A percentile compares a stretch with the other conserved stretches of the same genome.
These are phyloP conservation scores for Vigna trinervia DNA, from an alignment of 306 rosid genomes.

Conservation along the genomic window DNA sequence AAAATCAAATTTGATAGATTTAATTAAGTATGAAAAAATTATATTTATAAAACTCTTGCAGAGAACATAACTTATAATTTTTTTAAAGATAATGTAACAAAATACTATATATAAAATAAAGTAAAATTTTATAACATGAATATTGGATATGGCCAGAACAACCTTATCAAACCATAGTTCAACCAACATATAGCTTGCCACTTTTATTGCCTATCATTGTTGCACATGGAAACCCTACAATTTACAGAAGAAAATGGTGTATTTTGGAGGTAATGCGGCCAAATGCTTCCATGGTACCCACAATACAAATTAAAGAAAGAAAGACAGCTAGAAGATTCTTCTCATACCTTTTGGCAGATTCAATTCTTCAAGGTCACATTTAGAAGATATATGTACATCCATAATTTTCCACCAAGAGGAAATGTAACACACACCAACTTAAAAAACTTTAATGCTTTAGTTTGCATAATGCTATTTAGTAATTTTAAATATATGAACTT, in stretches of 20 bases:
- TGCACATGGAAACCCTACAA: neutral
- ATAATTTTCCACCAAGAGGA: too few relatives aligned
- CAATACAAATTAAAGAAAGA: neutral
- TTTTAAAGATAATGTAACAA: too few relatives aligned
- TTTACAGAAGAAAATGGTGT: neutral
- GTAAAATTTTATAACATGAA: too few relatives aligned
- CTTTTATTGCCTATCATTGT: neutral
- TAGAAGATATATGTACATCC: neutral
- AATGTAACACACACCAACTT: too few relatives aligned
- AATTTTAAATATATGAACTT: too few relatives aligned
- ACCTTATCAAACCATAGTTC: neutral
- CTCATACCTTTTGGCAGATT: neutral
- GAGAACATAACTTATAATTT: too few relatives aligned
- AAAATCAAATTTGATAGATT: too few relatives aligned
- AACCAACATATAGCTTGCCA: neutral
- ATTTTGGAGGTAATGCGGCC: neutral
- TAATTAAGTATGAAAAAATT: too few relatives aligned
- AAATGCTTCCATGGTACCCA: neutral
- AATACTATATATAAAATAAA: too few relatives aligned
- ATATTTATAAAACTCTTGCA: too few relatives aligned
- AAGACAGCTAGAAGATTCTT: neutral
- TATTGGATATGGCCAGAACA: neutral
- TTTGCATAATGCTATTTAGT: too few relatives aligned
- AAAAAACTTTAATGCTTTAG: too few relatives aligned
- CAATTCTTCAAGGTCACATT: neutral